Evolutionary conservation across 2,329 filamentous ascomycete genomes (phyloP), one percentile per base, ranked within the genome.

Genomic region (Epichloe typhina): DNA sequence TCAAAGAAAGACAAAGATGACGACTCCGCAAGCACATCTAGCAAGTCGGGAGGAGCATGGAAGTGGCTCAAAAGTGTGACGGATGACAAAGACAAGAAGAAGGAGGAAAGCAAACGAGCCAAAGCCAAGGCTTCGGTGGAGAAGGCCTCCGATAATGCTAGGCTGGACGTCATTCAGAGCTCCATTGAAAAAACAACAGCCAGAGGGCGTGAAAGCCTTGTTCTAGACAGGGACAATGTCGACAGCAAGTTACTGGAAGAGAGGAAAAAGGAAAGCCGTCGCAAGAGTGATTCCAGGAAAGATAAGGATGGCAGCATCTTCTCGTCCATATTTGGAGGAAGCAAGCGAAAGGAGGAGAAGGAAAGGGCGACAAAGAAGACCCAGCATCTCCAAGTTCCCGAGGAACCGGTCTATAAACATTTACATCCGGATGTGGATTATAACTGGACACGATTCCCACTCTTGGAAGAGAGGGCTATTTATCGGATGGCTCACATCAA

Each of bases 401-500:
- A 91, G 3, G 89, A 95, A 41, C 83, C 84, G 12, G 73, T 77
- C 1, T 80, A 81, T 55, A 82, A 84, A 47, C 76, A 83, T 37
- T 72, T 95, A 50, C 84, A 82, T 56, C 85, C 93, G 4, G 91
- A 97, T 62, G 77, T 96, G 55, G 91, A 97, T 66, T 98, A 95
- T 68, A 87, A 89, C 59, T 98, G 93, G 87, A 93, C 89, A 1
- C 78, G 93, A 42, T 98, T 97, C 62, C 89, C 89, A 12, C 91
- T 98, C 50, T 74, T 96, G 50, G 91, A 97, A 67, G 93, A 98
- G 70, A 80, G 93, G 53, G 93, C 93, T 19, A 98, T 98, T 53
- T 98, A 98, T 68, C 82, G 93, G 54, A 95, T 98, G 88, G 93
- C 93, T 17, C 93, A 98, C 65, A 94, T 97, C 70, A 98, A 98